Conservation (phyloP, 164 flowering plant species). For the Tinospora cordifolia region DNA sequence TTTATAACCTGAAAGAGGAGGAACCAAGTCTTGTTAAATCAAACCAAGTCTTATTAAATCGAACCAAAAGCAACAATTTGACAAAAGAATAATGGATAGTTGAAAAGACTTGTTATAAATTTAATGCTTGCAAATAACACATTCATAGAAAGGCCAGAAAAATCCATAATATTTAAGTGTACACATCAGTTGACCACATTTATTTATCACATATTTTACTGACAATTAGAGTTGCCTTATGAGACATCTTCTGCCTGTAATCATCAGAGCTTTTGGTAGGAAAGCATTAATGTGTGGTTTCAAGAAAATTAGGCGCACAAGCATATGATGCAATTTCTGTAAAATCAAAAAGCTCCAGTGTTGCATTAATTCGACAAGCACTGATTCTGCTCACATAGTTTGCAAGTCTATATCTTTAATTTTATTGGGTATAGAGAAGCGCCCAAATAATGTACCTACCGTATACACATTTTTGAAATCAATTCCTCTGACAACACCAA, state of each 20-base stretch:
- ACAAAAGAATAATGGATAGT: not conserved
- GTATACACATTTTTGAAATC: conserved; percentile 95
- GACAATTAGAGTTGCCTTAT: too few species aligned
- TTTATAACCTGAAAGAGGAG: conserved; percentile 62
- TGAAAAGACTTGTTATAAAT: not conserved
- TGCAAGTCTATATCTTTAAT: too few species aligned
- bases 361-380: too few species aligned
- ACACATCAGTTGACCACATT: too few species aligned
- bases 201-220: too few species aligned
- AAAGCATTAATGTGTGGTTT: too few species aligned
- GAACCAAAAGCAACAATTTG: not conserved
- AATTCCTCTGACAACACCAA: conserved; percentile 93
- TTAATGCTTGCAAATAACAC: not conserved
- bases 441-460: conserved; percentile 32
- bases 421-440: too few species aligned
- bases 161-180: not conserved
- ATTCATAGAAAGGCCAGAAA: not conserved
- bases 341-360: not conserved
- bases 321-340: not conserved
- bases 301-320: too few species aligned
- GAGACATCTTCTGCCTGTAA: too few species aligned
- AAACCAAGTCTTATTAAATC: not conserved
- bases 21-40: not conserved
- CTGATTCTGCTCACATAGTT: too few species aligned
- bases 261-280: too few species aligned